Evolutionary conservation across 2,329 filamentous ascomycete species (phyloP), one percentile per base, ranked within the genome.

Genomic region (Phialophora verrucosa): DNA sequence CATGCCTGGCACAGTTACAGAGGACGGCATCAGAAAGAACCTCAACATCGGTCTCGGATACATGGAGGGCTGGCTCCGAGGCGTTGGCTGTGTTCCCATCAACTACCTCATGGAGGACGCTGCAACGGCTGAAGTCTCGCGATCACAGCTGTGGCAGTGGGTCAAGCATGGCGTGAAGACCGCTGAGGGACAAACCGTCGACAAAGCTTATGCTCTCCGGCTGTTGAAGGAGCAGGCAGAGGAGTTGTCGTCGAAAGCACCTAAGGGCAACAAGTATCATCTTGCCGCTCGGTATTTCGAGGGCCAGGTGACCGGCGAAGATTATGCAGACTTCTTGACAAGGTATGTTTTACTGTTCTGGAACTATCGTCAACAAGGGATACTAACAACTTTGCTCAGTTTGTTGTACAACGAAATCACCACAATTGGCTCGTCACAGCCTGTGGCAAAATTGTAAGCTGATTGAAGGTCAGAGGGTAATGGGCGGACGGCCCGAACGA

Each of bases 41-140:
- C 85, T 99, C 71, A 94, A 93, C 82, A 98, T 99, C 72, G 95
- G 94, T 47, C 87, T 99, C 5, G 91, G 91, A 59, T 99, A 99
- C 82, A 99, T 98, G 94, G 95, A 99, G 82, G 95, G 92, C 69
- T 99, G 95, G 95, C 85, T 98, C 67, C 90, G 93, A 69, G 95
- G 94, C 38, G 87, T 98, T 25, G 95, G 95, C 65, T 99, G 95
- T 75, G 93, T 98, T 61, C 95, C 95, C 57, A 97, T 98, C 82
- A 97, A 98, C 85, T 96, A 90, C 79, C 85, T 98, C 63, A 98
- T 98, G 94, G 95, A 99, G 83, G 95, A 98, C 74, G 95, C 95
- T 20, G 95, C 95, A 27, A 99, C 95, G 0, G 95, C 95, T 58
- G 95, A 99, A 80, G 95, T 99, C 4, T 96, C 91, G 64, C 90